Evolutionary conservation across 495 filamentous ascomycete genomes (phyloP).

Genomic region (Jackrogersella multiformis): DNA sequence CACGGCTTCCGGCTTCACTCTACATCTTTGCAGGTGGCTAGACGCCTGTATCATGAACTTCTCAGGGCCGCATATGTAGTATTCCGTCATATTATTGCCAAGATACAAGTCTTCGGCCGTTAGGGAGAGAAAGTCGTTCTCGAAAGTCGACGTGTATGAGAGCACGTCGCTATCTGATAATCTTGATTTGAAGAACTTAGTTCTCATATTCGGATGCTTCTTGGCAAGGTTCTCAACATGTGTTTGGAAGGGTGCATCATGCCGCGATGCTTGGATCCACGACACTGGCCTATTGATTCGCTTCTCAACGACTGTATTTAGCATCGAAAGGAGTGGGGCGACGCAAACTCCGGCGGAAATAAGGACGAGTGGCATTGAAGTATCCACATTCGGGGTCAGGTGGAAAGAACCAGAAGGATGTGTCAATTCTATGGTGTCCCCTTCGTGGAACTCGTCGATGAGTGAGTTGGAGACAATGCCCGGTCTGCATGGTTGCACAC

Average conservation of each 20-base stretch:
- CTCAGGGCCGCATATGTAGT: slow-evolving; percentile 72
- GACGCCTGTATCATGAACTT: slow-evolving; percentile 66
- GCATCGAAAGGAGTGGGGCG: slow-evolving; percentile 71
- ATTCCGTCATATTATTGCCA: slow-evolving; percentile 61
- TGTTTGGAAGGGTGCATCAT: slow-evolving; percentile 61
- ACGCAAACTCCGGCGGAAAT: slow-evolving; percentile 76
- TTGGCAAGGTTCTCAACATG: slow-evolving; percentile 61
- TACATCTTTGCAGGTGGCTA: slow-evolving; percentile 51
- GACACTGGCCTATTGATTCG: slow-evolving; percentile 61
- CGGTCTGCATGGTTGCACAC: slow-evolving; percentile 46
- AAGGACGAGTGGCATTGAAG: slow-evolving; percentile 66
- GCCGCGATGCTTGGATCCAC: slow-evolving; percentile 71
- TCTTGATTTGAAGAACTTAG: slow-evolving; percentile 55
- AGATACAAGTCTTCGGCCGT: slow-evolving; percentile 62
- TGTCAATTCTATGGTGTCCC: slow-evolving; percentile 70
- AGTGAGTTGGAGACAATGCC: slow-evolving; percentile 76
- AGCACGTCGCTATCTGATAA: slow-evolving; percentile 57
- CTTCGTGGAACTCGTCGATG: slow-evolving; percentile 66
- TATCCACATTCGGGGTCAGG: slow-evolving; percentile 53
- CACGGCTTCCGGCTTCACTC: slow-evolving; percentile 60
- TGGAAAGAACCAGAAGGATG: slow-evolving; percentile 78
- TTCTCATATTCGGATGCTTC: slow-evolving; percentile 50
- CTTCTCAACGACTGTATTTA: slow-evolving; percentile 62
- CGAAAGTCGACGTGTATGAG: slow-evolving; percentile 51
- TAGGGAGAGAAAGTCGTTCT: slow-evolving; percentile 65